Conservation (phyloP, 2,329 filamentous ascomycete genomes). For the Albifimbria verrucaria region DNA sequence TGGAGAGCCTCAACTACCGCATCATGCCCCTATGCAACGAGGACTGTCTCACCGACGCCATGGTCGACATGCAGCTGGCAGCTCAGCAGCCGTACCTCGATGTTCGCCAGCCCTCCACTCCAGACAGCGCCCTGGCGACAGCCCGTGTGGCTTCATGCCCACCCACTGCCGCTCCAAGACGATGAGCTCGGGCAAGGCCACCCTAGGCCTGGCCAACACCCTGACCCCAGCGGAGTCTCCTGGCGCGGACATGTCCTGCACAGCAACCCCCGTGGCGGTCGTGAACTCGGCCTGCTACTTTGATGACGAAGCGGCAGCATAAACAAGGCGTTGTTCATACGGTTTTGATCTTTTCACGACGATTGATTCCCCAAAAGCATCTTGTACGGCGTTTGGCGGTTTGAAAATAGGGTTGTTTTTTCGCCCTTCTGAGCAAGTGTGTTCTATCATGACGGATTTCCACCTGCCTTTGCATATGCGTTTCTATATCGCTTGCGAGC, state of each 20-base stretch:
- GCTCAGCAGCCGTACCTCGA: slow-evolving; percentile 29
- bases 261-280: slow-evolving; percentile 16
- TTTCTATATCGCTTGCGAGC: too few species aligned
- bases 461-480: background rate
- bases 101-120: slow-evolving; percentile 23
- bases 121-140: slow-evolving; percentile 24
- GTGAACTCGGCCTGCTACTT: slow-evolving; percentile 19
- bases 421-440: too few species aligned
- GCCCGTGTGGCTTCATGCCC: slow-evolving; percentile 23
- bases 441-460: too few species aligned
- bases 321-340: background rate
- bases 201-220: slow-evolving; percentile 19
- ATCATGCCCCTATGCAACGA: slow-evolving; percentile 59
- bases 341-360: background rate
- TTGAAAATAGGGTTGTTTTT: background rate
- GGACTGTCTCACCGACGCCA: slow-evolving; percentile 54
- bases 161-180: slow-evolving; percentile 34
- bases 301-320: background rate
- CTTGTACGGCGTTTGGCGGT: background rate
- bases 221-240: slow-evolving; percentile 23
- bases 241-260: slow-evolving; percentile 9
- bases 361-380: background rate
- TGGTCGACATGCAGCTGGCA: slow-evolving; percentile 63
- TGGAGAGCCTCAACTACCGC: slow-evolving; percentile 62
- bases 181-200: slow-evolving; percentile 18